Evolutionary conservation across 140 eudicot species (phyloP).

Genomic region (Bidens hawaiensis): DNA sequence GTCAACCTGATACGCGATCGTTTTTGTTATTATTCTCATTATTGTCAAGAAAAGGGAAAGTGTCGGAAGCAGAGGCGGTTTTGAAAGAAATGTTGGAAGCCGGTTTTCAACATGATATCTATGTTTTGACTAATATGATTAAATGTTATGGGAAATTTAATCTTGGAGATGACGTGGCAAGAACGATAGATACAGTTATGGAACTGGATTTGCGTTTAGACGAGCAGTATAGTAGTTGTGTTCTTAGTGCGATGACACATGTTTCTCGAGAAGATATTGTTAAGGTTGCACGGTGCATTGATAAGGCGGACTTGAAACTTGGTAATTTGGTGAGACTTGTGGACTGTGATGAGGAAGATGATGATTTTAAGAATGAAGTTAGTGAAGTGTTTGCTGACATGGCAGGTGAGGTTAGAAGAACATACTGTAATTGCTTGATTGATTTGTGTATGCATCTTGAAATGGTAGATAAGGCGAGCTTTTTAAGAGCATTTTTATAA

Average conservation of each 20-base stretch:
- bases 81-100: constrained; percentile 66
- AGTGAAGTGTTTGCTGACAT: constrained; percentile 40
- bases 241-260: constrained; percentile 67
- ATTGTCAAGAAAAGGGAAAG: constrained; percentile 61
- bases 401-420: constrained; percentile 42
- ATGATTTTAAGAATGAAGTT: constrained; percentile 37
- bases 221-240: constrained; percentile 60
- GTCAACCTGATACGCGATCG: constrained; percentile 67
- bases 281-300: constrained; percentile 48
- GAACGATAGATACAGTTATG: constrained; percentile 40
- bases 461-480: not conserved
- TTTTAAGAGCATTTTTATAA: not conserved
- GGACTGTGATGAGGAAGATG: constrained; percentile 31
- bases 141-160: constrained; percentile 77
- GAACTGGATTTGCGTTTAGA: constrained; percentile 56
- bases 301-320: constrained; percentile 54
- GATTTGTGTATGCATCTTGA: constrained; percentile 67
- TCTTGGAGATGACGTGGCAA: constrained; percentile 50
- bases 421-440: constrained; percentile 66
- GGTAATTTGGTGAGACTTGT: constrained; percentile 51
- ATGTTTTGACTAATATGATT: constrained; percentile 57
- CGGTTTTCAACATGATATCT: constrained; percentile 60
- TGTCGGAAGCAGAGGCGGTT: constrained; percentile 47
- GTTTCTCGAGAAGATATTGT: constrained; percentile 47
- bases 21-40: constrained; percentile 55